These are phyloP conservation scores for Panaeolus papilionaceus DNA, from an alignment of 768 basidiomycete species.

Conservation along the genomic window DNA sequence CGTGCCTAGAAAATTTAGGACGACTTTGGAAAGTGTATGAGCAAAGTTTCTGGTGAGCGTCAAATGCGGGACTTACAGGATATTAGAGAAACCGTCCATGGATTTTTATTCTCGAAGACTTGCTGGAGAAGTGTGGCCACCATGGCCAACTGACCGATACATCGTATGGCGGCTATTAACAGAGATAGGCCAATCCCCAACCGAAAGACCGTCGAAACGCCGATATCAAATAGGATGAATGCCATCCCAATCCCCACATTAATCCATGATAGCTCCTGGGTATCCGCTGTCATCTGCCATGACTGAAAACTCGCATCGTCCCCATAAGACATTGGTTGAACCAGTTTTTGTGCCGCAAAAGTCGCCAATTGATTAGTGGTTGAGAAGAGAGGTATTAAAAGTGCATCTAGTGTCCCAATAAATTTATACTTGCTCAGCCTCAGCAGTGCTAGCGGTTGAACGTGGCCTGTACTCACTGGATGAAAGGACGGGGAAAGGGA, in stretches of 20 bases:
- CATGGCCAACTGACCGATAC: constrained; percentile 77
- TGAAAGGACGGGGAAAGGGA: not conserved
- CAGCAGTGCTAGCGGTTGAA: not conserved
- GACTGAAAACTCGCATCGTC: constrained; percentile 5
- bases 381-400: constrained; percentile 1
- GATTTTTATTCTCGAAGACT: constrained; percentile 78
- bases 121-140: constrained; percentile 73
- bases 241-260: constrained; percentile 79
- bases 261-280: constrained; percentile 56
- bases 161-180: constrained; percentile 72
- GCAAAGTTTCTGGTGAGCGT: not conserved
- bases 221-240: constrained; percentile 77
- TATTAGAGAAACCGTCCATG: constrained; percentile 78
- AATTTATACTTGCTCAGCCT: constrained; percentile 1
- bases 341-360: not conserved
- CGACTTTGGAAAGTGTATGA: constrained; percentile 41
- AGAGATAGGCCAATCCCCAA: constrained; percentile 76
- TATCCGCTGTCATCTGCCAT: not conserved
- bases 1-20: constrained; percentile 80
- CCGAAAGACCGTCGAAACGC: constrained; percentile 65
- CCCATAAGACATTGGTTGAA: constrained; percentile 5
- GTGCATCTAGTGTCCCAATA: not conserved
- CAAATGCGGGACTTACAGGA: constrained; percentile 55
- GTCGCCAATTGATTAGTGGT: constrained; percentile 3
- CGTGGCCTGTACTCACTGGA: constrained; percentile 1